Evolutionary conservation across 495 filamentous ascomycete species (phyloP).

Genomic region (Aspergillus cristatus): DNA sequence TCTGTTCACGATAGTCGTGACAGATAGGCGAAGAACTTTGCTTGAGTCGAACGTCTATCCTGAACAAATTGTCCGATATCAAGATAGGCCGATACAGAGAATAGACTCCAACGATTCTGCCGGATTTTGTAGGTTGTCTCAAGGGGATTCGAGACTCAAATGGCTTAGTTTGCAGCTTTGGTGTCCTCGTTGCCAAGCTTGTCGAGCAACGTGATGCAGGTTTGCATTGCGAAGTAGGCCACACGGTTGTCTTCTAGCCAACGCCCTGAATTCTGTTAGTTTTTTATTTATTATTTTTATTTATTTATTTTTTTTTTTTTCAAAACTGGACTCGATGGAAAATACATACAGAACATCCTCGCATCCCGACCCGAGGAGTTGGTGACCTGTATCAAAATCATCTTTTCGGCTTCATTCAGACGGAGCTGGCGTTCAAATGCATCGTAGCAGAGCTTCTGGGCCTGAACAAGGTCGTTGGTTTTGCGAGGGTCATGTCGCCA

Average conservation of each 20-base stretch:
- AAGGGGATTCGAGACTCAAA: conserved; percentile 1
- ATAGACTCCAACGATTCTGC: too few relatives aligned
- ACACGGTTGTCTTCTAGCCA: conserved; percentile 9
- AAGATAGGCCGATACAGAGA: neutral
- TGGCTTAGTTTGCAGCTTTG: conserved; percentile 3
- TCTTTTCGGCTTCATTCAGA: conserved; percentile 8
- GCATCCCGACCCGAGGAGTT: conserved; percentile 8
- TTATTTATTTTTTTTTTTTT: neutral
- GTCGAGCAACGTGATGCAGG: conserved; percentile 10
- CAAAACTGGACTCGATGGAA: neutral
- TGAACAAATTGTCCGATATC: neutral
- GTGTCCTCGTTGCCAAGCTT: neutral
- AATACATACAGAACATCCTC: conserved; percentile 12
- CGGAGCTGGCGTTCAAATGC: conserved; percentile 5
- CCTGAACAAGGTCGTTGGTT: conserved; percentile 3
- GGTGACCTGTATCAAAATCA: conserved; percentile 2
- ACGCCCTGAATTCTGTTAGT: conserved; percentile 6
- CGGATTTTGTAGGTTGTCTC: neutral
- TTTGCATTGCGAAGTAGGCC: conserved; percentile 13
- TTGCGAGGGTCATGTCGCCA: conserved; percentile 8
- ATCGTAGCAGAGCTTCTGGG: conserved; percentile 10
- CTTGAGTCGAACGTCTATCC: too few relatives aligned
- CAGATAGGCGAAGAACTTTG: too few relatives aligned
- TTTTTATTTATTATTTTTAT: neutral
- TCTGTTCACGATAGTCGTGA: too few relatives aligned